phyloP scores from a whole-genome alignment of 345 rosid genomes.

The Eucalyptus pauciflora region DNA sequence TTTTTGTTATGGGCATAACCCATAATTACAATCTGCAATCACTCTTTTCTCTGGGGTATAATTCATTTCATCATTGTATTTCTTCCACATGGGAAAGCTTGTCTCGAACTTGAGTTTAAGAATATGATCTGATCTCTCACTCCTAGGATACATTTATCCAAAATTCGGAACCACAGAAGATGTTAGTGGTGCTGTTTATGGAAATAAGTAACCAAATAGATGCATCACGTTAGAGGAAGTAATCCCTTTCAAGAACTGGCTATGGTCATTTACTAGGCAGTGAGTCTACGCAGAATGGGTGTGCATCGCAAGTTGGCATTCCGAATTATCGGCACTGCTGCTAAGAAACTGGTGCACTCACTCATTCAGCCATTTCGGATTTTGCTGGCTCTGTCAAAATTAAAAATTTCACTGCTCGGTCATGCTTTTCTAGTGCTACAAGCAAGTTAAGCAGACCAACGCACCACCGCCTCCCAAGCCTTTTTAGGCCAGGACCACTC shows the following conservation, averaged over 20 bases:
- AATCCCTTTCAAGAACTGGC: neutral
- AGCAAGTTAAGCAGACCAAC: neutral
- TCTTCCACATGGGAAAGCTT: neutral
- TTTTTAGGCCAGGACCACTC: neutral
- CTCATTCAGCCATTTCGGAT: neutral
- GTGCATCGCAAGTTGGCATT: neutral
- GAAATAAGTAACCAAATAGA: neutral
- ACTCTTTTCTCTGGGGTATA: neutral
- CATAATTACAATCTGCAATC: neutral
- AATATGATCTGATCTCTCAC: neutral
- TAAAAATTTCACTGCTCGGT: no score
- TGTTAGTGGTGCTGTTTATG: neutral
- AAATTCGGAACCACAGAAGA: neutral
- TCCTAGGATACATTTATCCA: neutral
- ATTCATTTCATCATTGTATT: neutral
- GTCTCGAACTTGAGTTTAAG: neutral
- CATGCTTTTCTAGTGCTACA: rapidly evolving
- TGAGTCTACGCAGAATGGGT: rapidly evolving
- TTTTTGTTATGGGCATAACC: neutral
- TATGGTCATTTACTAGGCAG: neutral
- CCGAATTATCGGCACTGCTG: neutral
- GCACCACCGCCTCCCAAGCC: rapidly evolving
- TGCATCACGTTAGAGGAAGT: neutral
- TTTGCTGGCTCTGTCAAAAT: neutral
- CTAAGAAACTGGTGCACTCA: rapidly evolving